These are phyloP conservation scores for Dichotomocladium elegans DNA, from an alignment of 371 early-diverging fungal genomes.

Conservation along the genomic window DNA sequence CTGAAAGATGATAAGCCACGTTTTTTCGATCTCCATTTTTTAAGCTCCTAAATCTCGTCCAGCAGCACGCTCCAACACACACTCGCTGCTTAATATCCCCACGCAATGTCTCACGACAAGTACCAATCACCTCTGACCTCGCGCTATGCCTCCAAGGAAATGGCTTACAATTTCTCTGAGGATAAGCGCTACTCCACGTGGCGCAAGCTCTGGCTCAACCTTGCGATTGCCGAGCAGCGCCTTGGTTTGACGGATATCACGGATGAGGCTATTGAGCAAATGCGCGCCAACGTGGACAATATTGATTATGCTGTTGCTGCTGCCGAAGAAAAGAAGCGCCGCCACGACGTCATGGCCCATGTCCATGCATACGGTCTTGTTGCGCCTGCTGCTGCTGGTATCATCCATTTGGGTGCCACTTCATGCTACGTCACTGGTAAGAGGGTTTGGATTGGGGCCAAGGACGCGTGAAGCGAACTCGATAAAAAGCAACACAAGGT, in stretches of 20 bases:
- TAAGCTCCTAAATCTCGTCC: too few relatives aligned
- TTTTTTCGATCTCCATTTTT: too few relatives aligned
- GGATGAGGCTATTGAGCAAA: slow-evolving; percentile 83
- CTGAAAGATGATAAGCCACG: too few relatives aligned
- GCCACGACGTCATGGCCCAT: slow-evolving; percentile 98
- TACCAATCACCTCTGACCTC: slow-evolving; percentile 94
- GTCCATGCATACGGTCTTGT: slow-evolving; percentile 95
- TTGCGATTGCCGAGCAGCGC: slow-evolving; percentile 91
- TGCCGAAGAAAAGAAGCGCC: slow-evolving; percentile 89
- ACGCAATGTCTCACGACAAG: slow-evolving; percentile 55
- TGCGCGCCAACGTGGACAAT: slow-evolving; percentile 82
- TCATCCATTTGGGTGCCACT: slow-evolving; percentile 97
- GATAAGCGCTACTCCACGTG: slow-evolving; percentile 93
- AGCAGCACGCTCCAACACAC: too few relatives aligned
- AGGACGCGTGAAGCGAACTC: too few relatives aligned
- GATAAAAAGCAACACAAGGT: not conserved
- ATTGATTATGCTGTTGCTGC: slow-evolving; percentile 91
- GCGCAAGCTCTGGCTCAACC: slow-evolving; percentile 92
- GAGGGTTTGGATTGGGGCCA: too few relatives aligned
- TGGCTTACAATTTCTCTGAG: slow-evolving; percentile 94
- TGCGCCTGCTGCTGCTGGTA: slow-evolving; percentile 88
- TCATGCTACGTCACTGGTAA: slow-evolving; percentile 92
- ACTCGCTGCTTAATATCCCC: not conserved
- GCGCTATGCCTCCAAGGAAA: slow-evolving; percentile 95
- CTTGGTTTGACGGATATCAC: slow-evolving; percentile 47